phyloP scores from a whole-genome alignment of 352 stramenopile genomes.

The Lagenidium giganteum region DNA sequence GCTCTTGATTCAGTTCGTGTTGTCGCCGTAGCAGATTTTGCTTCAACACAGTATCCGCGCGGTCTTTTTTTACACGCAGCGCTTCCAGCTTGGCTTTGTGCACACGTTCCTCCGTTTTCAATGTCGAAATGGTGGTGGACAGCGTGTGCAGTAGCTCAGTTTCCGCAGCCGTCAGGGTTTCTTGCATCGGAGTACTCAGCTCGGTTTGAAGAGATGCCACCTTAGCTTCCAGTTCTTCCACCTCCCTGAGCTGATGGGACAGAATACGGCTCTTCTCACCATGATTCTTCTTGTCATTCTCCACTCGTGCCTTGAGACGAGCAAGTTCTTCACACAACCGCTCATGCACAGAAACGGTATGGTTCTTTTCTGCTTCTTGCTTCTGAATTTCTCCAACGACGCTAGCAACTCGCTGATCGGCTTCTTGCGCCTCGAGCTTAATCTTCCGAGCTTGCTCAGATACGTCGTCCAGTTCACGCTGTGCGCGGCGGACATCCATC shows the following conservation, averaged over 20 bases:
- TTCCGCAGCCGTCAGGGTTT: slow-evolving; percentile 45
- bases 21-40: slow-evolving; percentile 88
- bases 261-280: slow-evolving; percentile 40
- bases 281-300: slow-evolving; percentile 31
- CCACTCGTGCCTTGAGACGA: slow-evolving; percentile 61
- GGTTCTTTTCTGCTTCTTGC: slow-evolving; percentile 54
- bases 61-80: slow-evolving; percentile 74
- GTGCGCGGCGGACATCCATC: slow-evolving; percentile 64
- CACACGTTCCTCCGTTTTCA: slow-evolving; percentile 82
- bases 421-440: slow-evolving; percentile 76
- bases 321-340: slow-evolving; percentile 76
- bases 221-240: slow-evolving; percentile 42
- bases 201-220: slow-evolving; percentile 37
- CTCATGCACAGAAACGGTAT: slow-evolving; percentile 50
- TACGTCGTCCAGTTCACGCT: slow-evolving; percentile 59
- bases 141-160: slow-evolving; percentile 36
- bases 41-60: slow-evolving; percentile 82
- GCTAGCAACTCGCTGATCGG: slow-evolving; percentile 72
- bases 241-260: slow-evolving; percentile 43
- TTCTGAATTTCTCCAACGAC: slow-evolving; percentile 74
- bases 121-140: slow-evolving; percentile 46
- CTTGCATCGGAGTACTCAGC: slow-evolving; percentile 54
- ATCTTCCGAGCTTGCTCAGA: slow-evolving; percentile 65
- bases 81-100: slow-evolving; percentile 78
- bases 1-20: slow-evolving; percentile 38